Conservation (phyloP, 2,329 filamentous ascomycete species). For the Nannizziopsis barbatae region DNA sequence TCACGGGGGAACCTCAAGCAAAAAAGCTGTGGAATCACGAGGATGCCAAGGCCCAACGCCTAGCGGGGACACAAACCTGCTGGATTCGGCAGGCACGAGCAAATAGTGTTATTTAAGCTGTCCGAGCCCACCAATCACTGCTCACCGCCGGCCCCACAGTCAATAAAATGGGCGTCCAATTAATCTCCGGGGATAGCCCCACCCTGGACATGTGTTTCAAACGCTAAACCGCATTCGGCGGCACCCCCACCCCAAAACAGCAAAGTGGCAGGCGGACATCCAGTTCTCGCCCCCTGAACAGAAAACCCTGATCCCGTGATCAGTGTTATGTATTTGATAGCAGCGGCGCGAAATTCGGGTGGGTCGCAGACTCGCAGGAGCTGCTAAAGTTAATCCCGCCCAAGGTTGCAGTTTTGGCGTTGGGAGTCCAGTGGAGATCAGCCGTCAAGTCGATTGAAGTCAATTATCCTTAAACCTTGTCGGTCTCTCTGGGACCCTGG, state of each 20-base stretch:
- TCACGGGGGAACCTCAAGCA: too few species aligned
- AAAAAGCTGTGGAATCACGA: background rate
- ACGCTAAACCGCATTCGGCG: background rate
- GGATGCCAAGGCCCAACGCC: background rate
- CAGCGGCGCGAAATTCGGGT: too few species aligned
- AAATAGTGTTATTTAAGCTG: background rate
- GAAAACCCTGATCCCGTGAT: too few species aligned
- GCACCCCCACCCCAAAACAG: background rate
- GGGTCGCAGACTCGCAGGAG: too few species aligned
- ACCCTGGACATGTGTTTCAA: background rate
- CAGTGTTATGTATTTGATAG: too few species aligned
- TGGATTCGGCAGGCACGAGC: background rate
- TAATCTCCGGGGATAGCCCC: constrained; percentile 6
- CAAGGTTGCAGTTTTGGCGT: too few species aligned
- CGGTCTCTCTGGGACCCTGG: too few species aligned
- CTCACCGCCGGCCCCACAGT: background rate
- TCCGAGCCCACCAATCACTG: background rate
- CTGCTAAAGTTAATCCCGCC: too few species aligned
- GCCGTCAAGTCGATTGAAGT: too few species aligned
- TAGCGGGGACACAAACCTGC: background rate
- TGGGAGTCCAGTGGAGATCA: too few species aligned
- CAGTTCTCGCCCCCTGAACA: background rate
- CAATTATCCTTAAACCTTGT: too few species aligned
- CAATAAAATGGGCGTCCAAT: constrained; percentile 1
- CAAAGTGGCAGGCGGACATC: background rate